A percentile compares a stretch with the other conserved stretches of the same genome.
Conservation (phyloP, 1,284 basidiomycete genomes). For the Rugosomyces carneus region DNA sequence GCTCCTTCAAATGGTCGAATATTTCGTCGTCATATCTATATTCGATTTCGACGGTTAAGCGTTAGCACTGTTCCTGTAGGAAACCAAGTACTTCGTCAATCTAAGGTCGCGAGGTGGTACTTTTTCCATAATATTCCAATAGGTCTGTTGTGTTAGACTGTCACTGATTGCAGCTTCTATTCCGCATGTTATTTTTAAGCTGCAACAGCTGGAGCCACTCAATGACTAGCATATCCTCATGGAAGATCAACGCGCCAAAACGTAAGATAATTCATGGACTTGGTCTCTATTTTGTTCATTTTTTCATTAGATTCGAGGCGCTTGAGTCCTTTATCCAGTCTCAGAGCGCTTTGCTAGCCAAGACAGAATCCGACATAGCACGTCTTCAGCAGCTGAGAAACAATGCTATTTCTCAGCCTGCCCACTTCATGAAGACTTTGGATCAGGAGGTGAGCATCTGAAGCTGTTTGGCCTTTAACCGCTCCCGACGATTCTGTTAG, state of each 20-base stretch:
- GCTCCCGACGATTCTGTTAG: conserved; percentile 15
- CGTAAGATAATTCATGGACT: conserved; percentile 31
- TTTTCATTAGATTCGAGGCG: conserved; percentile 48
- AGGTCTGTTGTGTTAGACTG: conserved; percentile 53
- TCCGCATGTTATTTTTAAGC: not conserved
- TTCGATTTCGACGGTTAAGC: conserved; percentile 1
- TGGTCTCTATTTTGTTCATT: conserved; percentile 5
- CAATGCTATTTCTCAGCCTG: conserved; percentile 28
- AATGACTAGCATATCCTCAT: conserved; percentile 30
- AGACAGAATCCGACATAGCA: conserved; percentile 56
- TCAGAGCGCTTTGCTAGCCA: conserved; percentile 50
- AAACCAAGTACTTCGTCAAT: conserved; percentile 68
- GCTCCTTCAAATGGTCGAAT: conserved; percentile 66
- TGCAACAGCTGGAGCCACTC: conserved; percentile 7
- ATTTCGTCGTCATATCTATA: conserved; percentile 88
- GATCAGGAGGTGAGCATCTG: conserved; percentile 16
- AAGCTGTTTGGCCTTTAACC: not conserved
- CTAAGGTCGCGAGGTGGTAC: conserved; percentile 73
- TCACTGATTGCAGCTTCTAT: not conserved
- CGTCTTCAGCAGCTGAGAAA: conserved; percentile 39
- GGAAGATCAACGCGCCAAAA: conserved; percentile 54
- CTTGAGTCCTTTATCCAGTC: conserved; percentile 57
- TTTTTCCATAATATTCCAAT: conserved; percentile 91
- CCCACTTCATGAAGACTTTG: conserved; percentile 24
- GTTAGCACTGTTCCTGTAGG: not conserved